Percentiles rank a stretch among this genome's conserved stretches.
phyloP scores from a whole-genome alignment of 169 alveolate genomes.

The Cryptosporidium ubiquitum region DNA sequence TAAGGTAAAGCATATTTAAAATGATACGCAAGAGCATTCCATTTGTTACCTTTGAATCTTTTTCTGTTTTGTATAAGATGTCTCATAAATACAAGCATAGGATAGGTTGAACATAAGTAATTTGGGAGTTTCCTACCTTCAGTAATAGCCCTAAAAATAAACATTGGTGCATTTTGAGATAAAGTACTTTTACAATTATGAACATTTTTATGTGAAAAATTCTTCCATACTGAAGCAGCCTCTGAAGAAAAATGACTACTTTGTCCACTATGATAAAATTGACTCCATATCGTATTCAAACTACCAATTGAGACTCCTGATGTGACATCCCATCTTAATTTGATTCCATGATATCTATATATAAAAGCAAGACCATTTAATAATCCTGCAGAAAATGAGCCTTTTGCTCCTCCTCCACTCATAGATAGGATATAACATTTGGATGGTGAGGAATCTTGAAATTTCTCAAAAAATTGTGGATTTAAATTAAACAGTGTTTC shows the following conservation, averaged over 20 bases:
- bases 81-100: conserved; percentile 46
- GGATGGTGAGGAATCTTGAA: conserved; percentile 53
- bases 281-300: conserved; percentile 50
- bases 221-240: conserved; percentile 46
- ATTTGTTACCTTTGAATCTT: conserved; percentile 36
- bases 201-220: conserved; percentile 34
- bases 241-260: conserved; percentile 41
- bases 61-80: conserved; percentile 52
- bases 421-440: conserved; percentile 36
- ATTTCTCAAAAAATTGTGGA: conserved; percentile 6
- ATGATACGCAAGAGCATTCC: conserved; percentile 63
- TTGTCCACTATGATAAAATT: conserved; percentile 34
- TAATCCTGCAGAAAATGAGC: conserved; percentile 53
- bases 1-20: conserved; percentile 6
- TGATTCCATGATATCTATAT: conserved; percentile 39
- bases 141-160: not conserved
- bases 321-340: conserved; percentile 69
- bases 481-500: conserved; percentile 38
- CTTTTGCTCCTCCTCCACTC: conserved; percentile 73
- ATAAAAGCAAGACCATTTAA: conserved; percentile 24
- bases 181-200: conserved; percentile 34
- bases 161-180: not conserved
- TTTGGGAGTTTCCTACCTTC: not conserved
- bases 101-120: conserved; percentile 56
- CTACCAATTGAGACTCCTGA: conserved; percentile 66